These are phyloP conservation scores for Lipomyces yamadae DNA, from an alignment of 805 yeast genomes.

Conservation along the genomic window DNA sequence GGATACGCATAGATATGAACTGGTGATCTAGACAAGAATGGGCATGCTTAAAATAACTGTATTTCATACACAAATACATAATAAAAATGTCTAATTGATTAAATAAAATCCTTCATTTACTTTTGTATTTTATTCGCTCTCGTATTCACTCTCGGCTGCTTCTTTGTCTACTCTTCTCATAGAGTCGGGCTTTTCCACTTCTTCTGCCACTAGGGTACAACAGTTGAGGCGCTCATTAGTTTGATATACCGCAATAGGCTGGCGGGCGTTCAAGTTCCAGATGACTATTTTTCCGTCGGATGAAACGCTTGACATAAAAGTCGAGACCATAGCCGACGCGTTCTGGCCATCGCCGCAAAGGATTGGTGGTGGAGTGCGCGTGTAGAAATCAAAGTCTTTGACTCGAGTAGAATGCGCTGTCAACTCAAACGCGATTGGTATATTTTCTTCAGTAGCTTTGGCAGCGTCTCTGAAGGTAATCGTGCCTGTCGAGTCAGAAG, in stretches of 20 bases:
- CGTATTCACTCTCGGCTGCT: slow-evolving; percentile 19
- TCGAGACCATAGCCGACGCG: slow-evolving; percentile 41
- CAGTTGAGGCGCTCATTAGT: slow-evolving; percentile 92
- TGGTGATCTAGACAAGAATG: slow-evolving; percentile 12
- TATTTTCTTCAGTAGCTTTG: slow-evolving; percentile 38
- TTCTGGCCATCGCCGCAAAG: background rate
- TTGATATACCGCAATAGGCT: slow-evolving; percentile 87
- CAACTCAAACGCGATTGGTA: slow-evolving; percentile 55
- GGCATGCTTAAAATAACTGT: background rate
- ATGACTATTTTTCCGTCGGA: slow-evolving; percentile 93
- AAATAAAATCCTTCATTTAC: background rate
- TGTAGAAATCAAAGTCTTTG: slow-evolving; percentile 66
- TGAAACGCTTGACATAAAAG: slow-evolving; percentile 76
- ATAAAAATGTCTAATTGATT: background rate
- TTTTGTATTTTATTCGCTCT: slow-evolving; percentile 20
- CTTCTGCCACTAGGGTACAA: slow-evolving; percentile 70
- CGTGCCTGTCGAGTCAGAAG: slow-evolving; percentile 74
- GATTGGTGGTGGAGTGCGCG: slow-evolving; percentile 18
- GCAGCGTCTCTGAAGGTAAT: slow-evolving; percentile 58
- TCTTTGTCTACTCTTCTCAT: background rate
- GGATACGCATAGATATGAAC: slow-evolving; percentile 18
- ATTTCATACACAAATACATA: background rate
- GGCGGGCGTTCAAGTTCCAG: slow-evolving; percentile 73
- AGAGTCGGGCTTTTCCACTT: slow-evolving; percentile 62
- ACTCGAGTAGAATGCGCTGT: slow-evolving; percentile 86